Percentiles rank a stretch among this genome's conserved stretches.
Conservation (phyloP, 192 early-diverging fungal species). For the Backusella westeae region DNA sequence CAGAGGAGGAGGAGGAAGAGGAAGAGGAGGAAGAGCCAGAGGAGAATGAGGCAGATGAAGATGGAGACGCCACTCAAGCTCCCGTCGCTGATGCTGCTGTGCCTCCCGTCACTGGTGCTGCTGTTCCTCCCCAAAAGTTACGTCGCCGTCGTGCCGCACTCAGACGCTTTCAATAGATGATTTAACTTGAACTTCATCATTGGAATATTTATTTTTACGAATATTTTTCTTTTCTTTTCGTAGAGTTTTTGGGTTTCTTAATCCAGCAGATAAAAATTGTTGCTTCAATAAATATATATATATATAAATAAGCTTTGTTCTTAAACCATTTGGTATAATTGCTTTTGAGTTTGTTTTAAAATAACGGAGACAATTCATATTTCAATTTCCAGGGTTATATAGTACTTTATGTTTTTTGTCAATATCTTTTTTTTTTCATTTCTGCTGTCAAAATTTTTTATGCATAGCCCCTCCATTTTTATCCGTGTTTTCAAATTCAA, state of each 20-base stretch:
- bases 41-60: neutral
- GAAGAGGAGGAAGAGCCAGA: neutral
- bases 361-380: neutral
- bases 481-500: conserved; percentile 1
- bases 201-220: neutral
- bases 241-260: conserved; percentile 1
- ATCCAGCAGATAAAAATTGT: neutral
- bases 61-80: too few relatives aligned
- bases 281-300: neutral
- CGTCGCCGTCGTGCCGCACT: neutral
- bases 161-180: neutral
- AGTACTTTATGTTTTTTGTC: neutral
- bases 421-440: neutral
- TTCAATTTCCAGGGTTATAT: neutral
- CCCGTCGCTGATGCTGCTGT: neutral
- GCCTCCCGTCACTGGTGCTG: neutral
- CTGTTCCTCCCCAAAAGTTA: neutral
- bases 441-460: neutral
- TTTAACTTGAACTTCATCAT: neutral
- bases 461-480: neutral
- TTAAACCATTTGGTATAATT: neutral
- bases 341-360: neutral
- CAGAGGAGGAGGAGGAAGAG: neutral
- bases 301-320: conserved; percentile 1
- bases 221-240: neutral